Base-by-base conservation (phyloP, 2,329 filamentous ascomycete genomes). In the Stemphylium lycopersici region DNA sequence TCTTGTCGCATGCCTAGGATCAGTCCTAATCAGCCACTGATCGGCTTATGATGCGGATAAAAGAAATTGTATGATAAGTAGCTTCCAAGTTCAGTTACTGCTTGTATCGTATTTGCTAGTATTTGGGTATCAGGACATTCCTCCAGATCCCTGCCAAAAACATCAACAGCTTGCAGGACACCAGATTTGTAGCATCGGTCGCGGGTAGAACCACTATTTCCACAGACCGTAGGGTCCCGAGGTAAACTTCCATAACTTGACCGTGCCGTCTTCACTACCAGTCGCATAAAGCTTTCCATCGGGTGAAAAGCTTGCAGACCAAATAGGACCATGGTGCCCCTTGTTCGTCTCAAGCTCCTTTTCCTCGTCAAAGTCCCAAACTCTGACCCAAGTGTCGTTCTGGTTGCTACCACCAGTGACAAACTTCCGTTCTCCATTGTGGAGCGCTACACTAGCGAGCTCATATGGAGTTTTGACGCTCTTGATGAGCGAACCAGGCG, bases 231-330 rank as follows among this genome's bases (percentile, higher is more conserved):
- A 89, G 2, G 84, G 80, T 39, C 86, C 85, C 40, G 80, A 79
- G 45, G 85, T 87, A 56, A 86, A 86, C 73, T 89, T 89, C 87
- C 87, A 89, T 63, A 99, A 81, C 79, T 99, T 99, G 75, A 99
- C 96, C 0, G 95, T 99, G 36, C 95, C 95, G 69, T 99, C 95
- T 73, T 99, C 95, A 43, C 93, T 97, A 26, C 91, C 95, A 1
- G 95, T 99, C 1, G 93, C 95, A 72, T 98, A 99, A 6, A 99
- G 80, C 73, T 96, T 97, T 41, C 93, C 93, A 70, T 99, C 95
- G 0, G 95, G 95, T 0, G 93, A 95, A 76, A 96, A 99, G 52
- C 89, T 89, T 55, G 96, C 87, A 5, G 92, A 96, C 95, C 95
- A 99, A 58, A 99, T 95, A 1, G 93, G 93, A 1, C 95, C 95